phyloP scores from a whole-genome alignment of 2,329 filamentous ascomycete species.

The Xylaria hypoxylon region DNA sequence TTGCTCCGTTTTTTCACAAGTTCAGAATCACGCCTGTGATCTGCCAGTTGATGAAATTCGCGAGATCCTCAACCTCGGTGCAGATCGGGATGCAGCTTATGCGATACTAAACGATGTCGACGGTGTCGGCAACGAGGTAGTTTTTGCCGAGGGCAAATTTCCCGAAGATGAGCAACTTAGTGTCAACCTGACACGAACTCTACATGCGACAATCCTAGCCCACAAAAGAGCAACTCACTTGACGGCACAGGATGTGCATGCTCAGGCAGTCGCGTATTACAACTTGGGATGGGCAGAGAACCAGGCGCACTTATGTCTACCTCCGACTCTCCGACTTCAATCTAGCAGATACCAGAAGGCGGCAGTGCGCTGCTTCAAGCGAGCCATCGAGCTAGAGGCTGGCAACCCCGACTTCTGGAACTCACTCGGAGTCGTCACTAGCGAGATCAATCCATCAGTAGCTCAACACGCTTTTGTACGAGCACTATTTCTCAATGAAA shows the following conservation, averaged over 20 bases:
- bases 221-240: slow-evolving; percentile 87
- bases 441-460: slow-evolving; percentile 84
- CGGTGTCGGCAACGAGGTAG: slow-evolving; percentile 62
- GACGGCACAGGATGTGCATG: slow-evolving; percentile 79
- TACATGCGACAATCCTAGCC: slow-evolving; percentile 81
- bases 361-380: slow-evolving; percentile 90
- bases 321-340: slow-evolving; percentile 64
- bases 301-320: slow-evolving; percentile 77
- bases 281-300: slow-evolving; percentile 96
- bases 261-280: slow-evolving; percentile 95
- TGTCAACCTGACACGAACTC: slow-evolving; percentile 66
- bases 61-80: slow-evolving; percentile 66
- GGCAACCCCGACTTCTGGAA: slow-evolving; percentile 98
- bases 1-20: slow-evolving; percentile 83
- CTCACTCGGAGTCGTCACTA: slow-evolving; percentile 89
- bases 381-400: slow-evolving; percentile 93
- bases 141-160: slow-evolving; percentile 59
- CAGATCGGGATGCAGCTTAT: slow-evolving; percentile 65
- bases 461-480: slow-evolving; percentile 94
- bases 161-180: slow-evolving; percentile 61
- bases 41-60: slow-evolving; percentile 71
- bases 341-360: slow-evolving; percentile 79
- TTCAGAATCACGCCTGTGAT: slow-evolving; percentile 73
- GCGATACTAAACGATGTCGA: slow-evolving; percentile 77
- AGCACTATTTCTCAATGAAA: slow-evolving; percentile 91